Evolutionary conservation across 495 filamentous ascomycete genomes (phyloP), one percentile per base, ranked within the genome.

Genomic region (Achaetomiella virescens): DNA sequence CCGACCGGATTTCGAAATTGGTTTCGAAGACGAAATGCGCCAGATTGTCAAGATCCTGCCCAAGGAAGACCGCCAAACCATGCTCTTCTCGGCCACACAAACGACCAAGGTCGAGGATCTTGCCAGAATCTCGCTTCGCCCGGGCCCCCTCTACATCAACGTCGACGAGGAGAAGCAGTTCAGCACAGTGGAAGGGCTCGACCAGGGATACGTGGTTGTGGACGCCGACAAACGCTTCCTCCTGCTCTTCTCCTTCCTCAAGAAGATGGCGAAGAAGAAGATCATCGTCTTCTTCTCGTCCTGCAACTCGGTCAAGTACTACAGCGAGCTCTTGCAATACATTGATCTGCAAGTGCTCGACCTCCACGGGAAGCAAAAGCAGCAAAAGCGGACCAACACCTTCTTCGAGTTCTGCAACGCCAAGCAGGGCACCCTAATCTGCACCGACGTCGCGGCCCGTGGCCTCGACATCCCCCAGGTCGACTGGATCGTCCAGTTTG

Each of bases 401-500:
- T 98, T 98, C 73, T 98, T 97, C 72, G 92, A 97, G 63, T 98
- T 97, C 76, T 91, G 88, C 72, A 98, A 98, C 69, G 91, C 93
- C 7, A 85, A 80, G 52, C 84, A 88, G 49, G 93, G 93, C 10
- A 95, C 87, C 4, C 72, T 98, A 38, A 91, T 98, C 60, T 96
- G 91, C 72, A 98, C 95, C 0, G 93, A 98, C 65, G 95, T 98
- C 57, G 93, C 95, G 36, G 95, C 93, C 8, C 76, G 93, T 60
- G 93, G 93, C 29, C 74, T 98, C 35, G 93, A 98, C 79, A 96
- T 97, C 57, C 91, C 90, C 0, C 83, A 84, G 14, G 91, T 97
- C 15, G 91, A 96, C 75, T 97, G 88, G 85, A 96, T 97, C 55
- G 83, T 96, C 54, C 91, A 96, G 72, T 95, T 92, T 64, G 93